A percentile compares a stretch with the other conserved stretches of the same genome.
These are phyloP conservation scores for Sporothrix humicola DNA, from an alignment of 2,329 filamentous ascomycete genomes.

Conservation along the genomic window DNA sequence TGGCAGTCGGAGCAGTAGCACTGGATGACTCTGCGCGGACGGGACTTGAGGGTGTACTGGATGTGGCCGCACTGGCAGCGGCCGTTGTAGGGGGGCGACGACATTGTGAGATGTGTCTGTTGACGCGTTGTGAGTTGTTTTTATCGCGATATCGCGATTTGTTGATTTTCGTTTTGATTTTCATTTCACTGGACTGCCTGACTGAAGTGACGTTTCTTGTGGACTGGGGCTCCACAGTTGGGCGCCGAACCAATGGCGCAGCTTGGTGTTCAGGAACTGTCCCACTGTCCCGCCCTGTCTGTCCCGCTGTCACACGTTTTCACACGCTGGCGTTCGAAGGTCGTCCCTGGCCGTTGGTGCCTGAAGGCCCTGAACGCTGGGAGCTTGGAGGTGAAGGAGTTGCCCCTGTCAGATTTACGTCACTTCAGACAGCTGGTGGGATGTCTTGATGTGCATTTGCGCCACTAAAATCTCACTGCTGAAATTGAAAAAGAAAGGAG, in stretches of 20 bases:
- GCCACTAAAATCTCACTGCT: neutral
- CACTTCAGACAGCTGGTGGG: neutral
- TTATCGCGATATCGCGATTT: neutral
- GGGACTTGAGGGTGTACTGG: constrained; percentile 36
- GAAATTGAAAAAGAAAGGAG: neutral
- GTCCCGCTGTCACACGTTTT: neutral
- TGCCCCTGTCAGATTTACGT: constrained; percentile 19
- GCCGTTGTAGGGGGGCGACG: constrained; percentile 32
- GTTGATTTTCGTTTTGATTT: neutral
- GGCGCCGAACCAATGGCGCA: neutral
- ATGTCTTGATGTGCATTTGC: neutral
- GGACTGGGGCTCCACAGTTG: no score
- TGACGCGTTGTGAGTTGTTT: neutral
- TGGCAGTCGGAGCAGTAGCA: constrained; percentile 40
- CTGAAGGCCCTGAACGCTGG: neutral
- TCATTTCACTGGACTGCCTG: no score
- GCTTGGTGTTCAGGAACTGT: no score
- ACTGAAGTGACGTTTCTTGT: no score
- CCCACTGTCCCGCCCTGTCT: neutral
- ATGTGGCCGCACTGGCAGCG: constrained; percentile 39
- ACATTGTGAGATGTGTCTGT: neutral
- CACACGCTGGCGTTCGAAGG: neutral
- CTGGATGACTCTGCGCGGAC: constrained; percentile 36
- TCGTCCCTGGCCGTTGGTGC: neutral
- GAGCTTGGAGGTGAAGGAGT: neutral